Evolutionary conservation across 2,329 filamentous ascomycete genomes (phyloP).

Genomic region (Aspergillus sp.): DNA sequence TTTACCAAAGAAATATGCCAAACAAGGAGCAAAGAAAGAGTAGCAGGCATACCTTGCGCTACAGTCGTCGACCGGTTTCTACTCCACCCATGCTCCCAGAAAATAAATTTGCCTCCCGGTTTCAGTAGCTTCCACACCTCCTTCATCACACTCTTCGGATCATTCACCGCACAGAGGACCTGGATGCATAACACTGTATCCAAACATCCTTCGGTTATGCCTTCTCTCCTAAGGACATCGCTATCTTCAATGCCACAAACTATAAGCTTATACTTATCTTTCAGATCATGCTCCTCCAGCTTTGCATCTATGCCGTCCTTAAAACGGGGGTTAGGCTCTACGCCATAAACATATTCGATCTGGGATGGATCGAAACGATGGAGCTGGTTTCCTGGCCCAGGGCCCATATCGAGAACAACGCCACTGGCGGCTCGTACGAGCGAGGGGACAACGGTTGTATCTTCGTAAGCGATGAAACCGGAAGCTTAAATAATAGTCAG

Average conservation of each 20-base stretch:
- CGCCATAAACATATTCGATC: constrained; percentile 39
- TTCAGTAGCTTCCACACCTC: constrained; percentile 45
- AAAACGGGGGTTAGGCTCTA: constrained; percentile 45
- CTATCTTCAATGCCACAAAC: constrained; percentile 42
- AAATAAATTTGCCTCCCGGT: constrained; percentile 48
- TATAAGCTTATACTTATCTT: constrained; percentile 42
- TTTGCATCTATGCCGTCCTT: constrained; percentile 30
- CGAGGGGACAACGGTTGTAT: constrained; percentile 34
- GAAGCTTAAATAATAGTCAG: not conserved
- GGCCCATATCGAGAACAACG: constrained; percentile 46
- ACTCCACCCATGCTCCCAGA: constrained; percentile 45
- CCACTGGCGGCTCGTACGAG: constrained; percentile 34
- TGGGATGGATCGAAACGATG: constrained; percentile 34
- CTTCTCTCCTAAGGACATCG: constrained; percentile 36
- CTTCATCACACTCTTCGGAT: constrained; percentile 20
- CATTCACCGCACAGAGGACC: constrained; percentile 45
- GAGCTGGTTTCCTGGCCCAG: constrained; percentile 48
- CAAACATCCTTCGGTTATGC: constrained; percentile 34
- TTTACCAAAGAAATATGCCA: not conserved
- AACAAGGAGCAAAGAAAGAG: not conserved
- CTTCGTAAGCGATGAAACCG: constrained; percentile 34
- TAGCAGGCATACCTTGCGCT: constrained; percentile 33
- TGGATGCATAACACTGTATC: constrained; percentile 47
- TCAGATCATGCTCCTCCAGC: constrained; percentile 29
- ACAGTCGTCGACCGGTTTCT: constrained; percentile 25